These are phyloP conservation scores for Aspergillus thermomutatus DNA, from an alignment of 2,329 filamentous ascomycete genomes.

Conservation along the genomic window DNA sequence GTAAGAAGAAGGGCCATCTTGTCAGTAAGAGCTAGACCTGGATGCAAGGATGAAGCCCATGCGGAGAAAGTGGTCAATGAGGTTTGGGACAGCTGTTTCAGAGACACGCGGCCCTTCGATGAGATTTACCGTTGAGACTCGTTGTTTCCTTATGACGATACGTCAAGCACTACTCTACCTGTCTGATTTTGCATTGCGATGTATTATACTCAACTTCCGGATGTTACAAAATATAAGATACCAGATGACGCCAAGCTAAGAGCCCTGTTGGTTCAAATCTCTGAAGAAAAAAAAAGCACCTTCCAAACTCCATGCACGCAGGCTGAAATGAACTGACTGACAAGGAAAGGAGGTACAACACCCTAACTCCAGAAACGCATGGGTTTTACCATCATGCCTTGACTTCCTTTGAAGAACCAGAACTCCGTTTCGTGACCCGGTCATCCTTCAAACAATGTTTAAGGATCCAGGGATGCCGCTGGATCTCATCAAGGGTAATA, in stretches of 20 bases:
- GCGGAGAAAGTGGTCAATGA: slow-evolving; percentile 87
- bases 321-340: slow-evolving; percentile 3
- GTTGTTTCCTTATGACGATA: neutral
- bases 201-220: slow-evolving; percentile 7
- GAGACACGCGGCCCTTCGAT: slow-evolving; percentile 91
- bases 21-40: slow-evolving; percentile 73
- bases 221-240: neutral
- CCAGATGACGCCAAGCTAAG: slow-evolving; percentile 3
- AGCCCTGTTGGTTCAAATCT: slow-evolving; percentile 1
- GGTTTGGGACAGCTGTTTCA: slow-evolving; percentile 98
- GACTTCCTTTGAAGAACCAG: slow-evolving; percentile 33
- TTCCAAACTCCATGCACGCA: slow-evolving; percentile 14
- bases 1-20: slow-evolving; percentile 76
- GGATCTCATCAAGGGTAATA: slow-evolving; percentile 82
- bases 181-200: slow-evolving; percentile 1
- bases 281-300: neutral
- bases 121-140: slow-evolving; percentile 73
- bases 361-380: slow-evolving; percentile 20
- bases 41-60: slow-evolving; percentile 80
- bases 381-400: slow-evolving; percentile 23
- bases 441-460: slow-evolving; percentile 76
- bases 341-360: slow-evolving; percentile 12
- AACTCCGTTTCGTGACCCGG: slow-evolving; percentile 42
- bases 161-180: neutral
- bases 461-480: slow-evolving; percentile 90